phyloP scores from a whole-genome alignment of 257 asterid species.

The Solanum clarkiae region DNA sequence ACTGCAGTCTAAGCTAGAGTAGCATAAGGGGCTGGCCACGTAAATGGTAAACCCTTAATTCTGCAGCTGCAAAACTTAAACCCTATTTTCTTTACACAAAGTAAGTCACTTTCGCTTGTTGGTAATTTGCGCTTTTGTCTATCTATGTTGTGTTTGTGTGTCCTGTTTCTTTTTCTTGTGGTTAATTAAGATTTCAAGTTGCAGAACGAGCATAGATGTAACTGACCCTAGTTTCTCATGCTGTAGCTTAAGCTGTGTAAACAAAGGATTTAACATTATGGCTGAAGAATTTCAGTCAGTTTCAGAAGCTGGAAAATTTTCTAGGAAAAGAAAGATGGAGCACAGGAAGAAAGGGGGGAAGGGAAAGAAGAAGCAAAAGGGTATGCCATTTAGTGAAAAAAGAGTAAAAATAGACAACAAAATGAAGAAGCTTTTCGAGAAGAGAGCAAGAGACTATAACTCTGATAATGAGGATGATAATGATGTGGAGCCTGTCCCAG shows the following conservation, averaged over 20 bases:
- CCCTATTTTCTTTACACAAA: neutral
- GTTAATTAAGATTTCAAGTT: neutral
- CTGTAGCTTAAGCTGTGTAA: neutral
- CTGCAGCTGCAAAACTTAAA: neutral
- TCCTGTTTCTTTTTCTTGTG: neutral
- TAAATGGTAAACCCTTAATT: neutral
- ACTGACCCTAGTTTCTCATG: neutral
- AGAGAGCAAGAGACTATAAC: conserved; percentile 65
- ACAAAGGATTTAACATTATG: neutral
- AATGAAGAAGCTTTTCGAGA: conserved; percentile 47
- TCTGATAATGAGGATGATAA: conserved; percentile 52
- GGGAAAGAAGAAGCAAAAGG: conserved; percentile 34
- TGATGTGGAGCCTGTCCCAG: conserved; percentile 9
- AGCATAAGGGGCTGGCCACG: neutral
- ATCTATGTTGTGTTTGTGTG: neutral
- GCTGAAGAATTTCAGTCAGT: neutral
- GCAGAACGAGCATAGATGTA: neutral
- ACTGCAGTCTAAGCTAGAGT: neutral
- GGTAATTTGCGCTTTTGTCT: neutral
- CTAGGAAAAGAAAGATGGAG: conserved; percentile 26
- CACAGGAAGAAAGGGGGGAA: conserved; percentile 26
- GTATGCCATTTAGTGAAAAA: conserved; percentile 22
- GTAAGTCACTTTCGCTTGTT: neutral
- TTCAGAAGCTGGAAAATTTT: conserved; percentile 16
- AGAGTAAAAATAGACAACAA: conserved; percentile 35